phyloP scores from a whole-genome alignment of 2,329 filamentous ascomycete species.

The Clarireedia homoeocarpa region DNA sequence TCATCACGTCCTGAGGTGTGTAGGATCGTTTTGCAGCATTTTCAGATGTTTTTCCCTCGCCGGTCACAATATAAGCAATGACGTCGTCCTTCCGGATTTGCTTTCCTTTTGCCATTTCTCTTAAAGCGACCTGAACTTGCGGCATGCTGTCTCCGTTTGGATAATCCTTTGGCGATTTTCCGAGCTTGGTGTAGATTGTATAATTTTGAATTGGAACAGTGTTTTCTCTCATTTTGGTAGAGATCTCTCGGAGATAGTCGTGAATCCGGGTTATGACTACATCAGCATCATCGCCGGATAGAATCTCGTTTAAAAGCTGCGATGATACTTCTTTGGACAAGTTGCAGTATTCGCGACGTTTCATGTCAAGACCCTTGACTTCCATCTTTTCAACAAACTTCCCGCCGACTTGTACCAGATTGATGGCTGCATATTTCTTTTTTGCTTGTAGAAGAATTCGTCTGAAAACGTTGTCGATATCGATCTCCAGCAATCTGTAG shows the following conservation, averaged over 20 bases:
- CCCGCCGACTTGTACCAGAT: slow-evolving; percentile 80
- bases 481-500: slow-evolving; percentile 89
- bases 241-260: slow-evolving; percentile 81
- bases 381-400: slow-evolving; percentile 93
- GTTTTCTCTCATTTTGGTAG: slow-evolving; percentile 77
- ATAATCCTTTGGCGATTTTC: slow-evolving; percentile 88
- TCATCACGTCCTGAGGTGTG: slow-evolving; percentile 75
- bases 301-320: slow-evolving; percentile 83
- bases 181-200: slow-evolving; percentile 95
- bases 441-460: slow-evolving; percentile 91
- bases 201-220: slow-evolving; percentile 75
- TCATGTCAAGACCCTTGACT: slow-evolving; percentile 98
- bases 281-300: slow-evolving; percentile 89
- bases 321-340: slow-evolving; percentile 92
- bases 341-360: slow-evolving; percentile 90
- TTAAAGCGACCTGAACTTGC: slow-evolving; percentile 89
- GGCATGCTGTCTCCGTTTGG: slow-evolving; percentile 94
- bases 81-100: slow-evolving; percentile 88
- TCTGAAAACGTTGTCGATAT: slow-evolving; percentile 96
- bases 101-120: slow-evolving; percentile 80
- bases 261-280: slow-evolving; percentile 83
- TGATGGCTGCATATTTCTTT: slow-evolving; percentile 98
- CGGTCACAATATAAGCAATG: slow-evolving; percentile 89
- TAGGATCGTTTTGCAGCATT: slow-evolving; percentile 82
- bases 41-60: slow-evolving; percentile 56